Conservation (phyloP, 2,329 filamentous ascomycete species). For the Xylariaceae sp. region DNA sequence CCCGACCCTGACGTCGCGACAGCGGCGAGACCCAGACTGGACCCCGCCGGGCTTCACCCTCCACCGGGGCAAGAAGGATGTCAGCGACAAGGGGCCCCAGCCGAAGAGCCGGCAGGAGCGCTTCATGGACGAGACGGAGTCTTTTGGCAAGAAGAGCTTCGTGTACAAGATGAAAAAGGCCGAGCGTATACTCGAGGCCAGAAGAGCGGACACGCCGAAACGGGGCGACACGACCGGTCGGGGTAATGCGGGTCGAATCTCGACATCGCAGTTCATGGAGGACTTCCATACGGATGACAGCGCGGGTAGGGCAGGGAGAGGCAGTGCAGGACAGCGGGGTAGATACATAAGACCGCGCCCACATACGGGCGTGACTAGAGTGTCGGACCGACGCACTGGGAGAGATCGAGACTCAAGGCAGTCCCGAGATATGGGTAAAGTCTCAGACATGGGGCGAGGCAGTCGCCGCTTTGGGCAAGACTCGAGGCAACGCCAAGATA, state of each 20-base stretch:
- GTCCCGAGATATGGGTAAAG: too few species aligned
- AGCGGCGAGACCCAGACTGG: constrained; percentile 8
- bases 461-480: too few species aligned
- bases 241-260: constrained; percentile 2
- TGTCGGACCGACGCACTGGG: too few species aligned
- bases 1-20: constrained; percentile 13
- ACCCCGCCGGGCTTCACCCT: constrained; percentile 27
- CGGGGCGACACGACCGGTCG: constrained; percentile 1
- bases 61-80: constrained; percentile 44
- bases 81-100: constrained; percentile 34
- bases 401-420: too few species aligned
- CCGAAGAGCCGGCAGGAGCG: constrained; percentile 41
- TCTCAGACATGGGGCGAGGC: too few species aligned
- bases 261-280: constrained; percentile 11
- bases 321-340: too few species aligned
- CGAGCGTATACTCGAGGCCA: constrained; percentile 16
- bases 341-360: too few species aligned
- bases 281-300: too few species aligned
- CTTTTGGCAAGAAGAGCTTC: constrained; percentile 48
- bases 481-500: too few species aligned
- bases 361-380: too few species aligned
- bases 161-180: constrained; percentile 48
- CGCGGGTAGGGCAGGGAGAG: too few species aligned
- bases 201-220: too few species aligned
- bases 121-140: constrained; percentile 41